Base-by-base conservation (phyloP, 805 yeast genomes). In the Sugiyamaella mastotermitis region DNA sequence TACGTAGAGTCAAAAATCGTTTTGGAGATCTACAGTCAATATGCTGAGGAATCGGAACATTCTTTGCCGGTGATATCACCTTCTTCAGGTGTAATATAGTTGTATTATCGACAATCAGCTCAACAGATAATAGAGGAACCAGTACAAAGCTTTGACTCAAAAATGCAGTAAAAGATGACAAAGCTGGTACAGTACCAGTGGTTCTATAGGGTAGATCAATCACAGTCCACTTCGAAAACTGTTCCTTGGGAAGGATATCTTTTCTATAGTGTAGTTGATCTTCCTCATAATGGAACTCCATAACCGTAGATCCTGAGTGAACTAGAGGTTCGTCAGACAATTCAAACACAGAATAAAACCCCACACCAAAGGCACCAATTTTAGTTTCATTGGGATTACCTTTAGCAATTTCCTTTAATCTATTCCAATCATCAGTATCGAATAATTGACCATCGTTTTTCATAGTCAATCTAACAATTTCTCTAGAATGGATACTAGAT, bases 281-380 rank as follows among this genome's bases (percentile, higher is more conserved):
- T 2, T 62, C 67, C 6, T 46, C 48, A 39, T 59, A 64, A 31
- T 53, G 53, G 42, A 64, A 64, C 5, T 53, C 45, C 65, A 64
- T 62, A 25, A 60, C 56, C 6, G 52, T 42, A 13, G 41, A 32
- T 3, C 69, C 69, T 2, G 68, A 62, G 24, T 61, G 86, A 18
- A 83, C 74, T 51, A 79, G 57, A 3, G 94, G 90, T 53, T 81
- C 86, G 51, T 83, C 87, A 45, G 83, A 81, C 75, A 83, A 76
- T 52, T 83, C 90, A 27, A 82, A 88, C 29, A 83, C 75, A 2
- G 82, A 73, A 57, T 83, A 83, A 53, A 79, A 82, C 1, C 69
- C 69, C 5, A 64, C 69, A 4, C 69, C 69, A 43, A 64, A 64
- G 2, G 69, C 69, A 9, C 69, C 69, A 22, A 64, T 64, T 36